Percentiles rank a stretch among this genome's conserved stretches.
phyloP scores from a whole-genome alignment of 768 basidiomycete genomes.

The Tylopilus balloui region DNA sequence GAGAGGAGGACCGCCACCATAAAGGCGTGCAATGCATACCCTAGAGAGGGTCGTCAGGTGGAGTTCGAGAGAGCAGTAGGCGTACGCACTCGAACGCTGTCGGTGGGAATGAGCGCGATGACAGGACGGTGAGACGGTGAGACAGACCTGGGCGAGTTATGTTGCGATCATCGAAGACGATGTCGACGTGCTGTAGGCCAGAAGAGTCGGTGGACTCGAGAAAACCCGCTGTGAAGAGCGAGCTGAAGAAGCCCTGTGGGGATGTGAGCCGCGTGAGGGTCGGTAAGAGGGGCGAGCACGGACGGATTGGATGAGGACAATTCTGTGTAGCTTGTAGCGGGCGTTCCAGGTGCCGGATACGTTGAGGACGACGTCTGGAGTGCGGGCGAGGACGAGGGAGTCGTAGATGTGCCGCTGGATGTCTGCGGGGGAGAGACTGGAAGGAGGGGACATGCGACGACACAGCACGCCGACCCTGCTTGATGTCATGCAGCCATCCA shows the following conservation, averaged over 20 bases:
- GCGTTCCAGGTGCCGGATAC: slow-evolving; percentile 67
- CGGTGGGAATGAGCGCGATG: slow-evolving; percentile 8
- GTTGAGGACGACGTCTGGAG: slow-evolving; percentile 73
- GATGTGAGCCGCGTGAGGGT: slow-evolving; percentile 4
- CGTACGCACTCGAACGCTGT: slow-evolving; percentile 82
- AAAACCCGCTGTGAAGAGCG: slow-evolving; percentile 81
- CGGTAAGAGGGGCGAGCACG: slow-evolving; percentile 20
- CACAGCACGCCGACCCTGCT: slow-evolving; percentile 30
- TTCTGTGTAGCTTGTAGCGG: slow-evolving; percentile 74
- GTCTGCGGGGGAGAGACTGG: slow-evolving; percentile 47
- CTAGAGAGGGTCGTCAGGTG: slow-evolving; percentile 37
- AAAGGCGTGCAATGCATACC: slow-evolving; percentile 80
- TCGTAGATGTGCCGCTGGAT: slow-evolving; percentile 75
- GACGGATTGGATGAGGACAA: slow-evolving; percentile 86
- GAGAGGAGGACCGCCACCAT: slow-evolving; percentile 79
- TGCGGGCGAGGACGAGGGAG: slow-evolving; percentile 65
- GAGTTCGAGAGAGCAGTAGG: neutral
- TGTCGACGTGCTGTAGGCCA: slow-evolving; percentile 51
- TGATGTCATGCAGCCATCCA: neutral
- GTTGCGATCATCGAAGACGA: slow-evolving; percentile 79
- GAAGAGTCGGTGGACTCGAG: slow-evolving; percentile 46
- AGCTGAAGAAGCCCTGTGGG: slow-evolving; percentile 77
- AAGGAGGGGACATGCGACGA: slow-evolving; percentile 49
- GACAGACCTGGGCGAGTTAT: slow-evolving; percentile 79
- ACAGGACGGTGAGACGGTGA: neutral